Evolutionary conservation across 768 basidiomycete genomes (phyloP), one percentile per base, ranked within the genome.

Genomic region (Mycena latifolia): DNA sequence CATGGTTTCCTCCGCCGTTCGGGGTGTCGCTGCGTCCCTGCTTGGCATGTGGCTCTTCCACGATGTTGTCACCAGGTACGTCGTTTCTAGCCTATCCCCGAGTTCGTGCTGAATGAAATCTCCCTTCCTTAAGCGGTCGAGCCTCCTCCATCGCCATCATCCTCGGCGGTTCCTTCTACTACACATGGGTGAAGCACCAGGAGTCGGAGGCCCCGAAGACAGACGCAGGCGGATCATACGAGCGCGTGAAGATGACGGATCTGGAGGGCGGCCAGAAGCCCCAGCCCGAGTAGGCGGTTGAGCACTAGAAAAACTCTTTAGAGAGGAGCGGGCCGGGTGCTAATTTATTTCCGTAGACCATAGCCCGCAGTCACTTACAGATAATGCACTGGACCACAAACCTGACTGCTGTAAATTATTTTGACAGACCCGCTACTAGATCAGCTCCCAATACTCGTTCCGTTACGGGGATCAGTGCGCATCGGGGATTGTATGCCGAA

Each of bases 1-100:
- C 77, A 99, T 98, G 96, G 82, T 98, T 28, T 96, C 95, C 5
- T 95, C 95, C 14, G 96, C 97, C 22, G 94, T 97, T 5, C 92
- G 96, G 58, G 96, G 97, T 20, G 96, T 98, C 28, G 89, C 95
- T 1, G 94, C 92, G n/a, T 94, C 95, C 6, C 75, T 96, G 48
- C 82, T 98, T 17, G 94, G 90, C 25, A 84, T 92, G 76, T 92
- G 86, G 88, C 68, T 94, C 22, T 98, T 98, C 79, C 75, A 81
- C 28, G 96, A 99, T 53, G 75, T 93, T 63, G 88, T 98, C 69
- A 92, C 93, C 5, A 83, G 79, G 94, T 92, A 76, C 75, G 91
- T 85, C 41, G 41, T 24, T 43, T 20, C 29, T 45, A 50, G 71
- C 45, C 29, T 28, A 51, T 37, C 4, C 29, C 43, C 50, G 31